Evolutionary conservation across 805 yeast species (phyloP).

Genomic region (Teunomyces tritomae): DNA sequence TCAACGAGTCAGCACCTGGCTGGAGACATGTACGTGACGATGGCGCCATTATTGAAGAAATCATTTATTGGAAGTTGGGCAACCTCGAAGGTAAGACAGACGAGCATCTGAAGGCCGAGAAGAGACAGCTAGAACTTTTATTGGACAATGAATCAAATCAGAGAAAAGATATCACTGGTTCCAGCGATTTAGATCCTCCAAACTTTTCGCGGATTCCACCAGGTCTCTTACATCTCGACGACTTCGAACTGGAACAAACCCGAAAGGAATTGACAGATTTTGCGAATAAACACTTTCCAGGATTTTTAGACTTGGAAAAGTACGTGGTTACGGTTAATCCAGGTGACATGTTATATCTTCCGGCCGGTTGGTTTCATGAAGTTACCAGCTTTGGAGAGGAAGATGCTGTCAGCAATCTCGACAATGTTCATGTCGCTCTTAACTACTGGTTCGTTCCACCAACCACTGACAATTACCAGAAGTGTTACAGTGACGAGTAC

Average conservation of each 20-base stretch:
- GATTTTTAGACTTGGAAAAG: constrained; percentile 40
- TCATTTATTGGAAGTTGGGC: constrained; percentile 42
- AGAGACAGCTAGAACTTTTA: constrained; percentile 4
- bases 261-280: constrained; percentile 28
- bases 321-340: constrained; percentile 50
- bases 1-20: constrained; percentile 52
- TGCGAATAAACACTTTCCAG: constrained; percentile 48
- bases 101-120: constrained; percentile 15
- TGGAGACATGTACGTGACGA: constrained; percentile 65
- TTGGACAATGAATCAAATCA: constrained; percentile 10
- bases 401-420: constrained; percentile 5
- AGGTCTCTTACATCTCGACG: constrained; percentile 56
- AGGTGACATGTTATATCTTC: constrained; percentile 68
- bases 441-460: constrained; percentile 81
- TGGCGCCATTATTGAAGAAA: constrained; percentile 55
- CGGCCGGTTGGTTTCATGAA: constrained; percentile 83
- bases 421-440: constrained; percentile 53
- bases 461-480: constrained; percentile 24
- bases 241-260: constrained; percentile 32
- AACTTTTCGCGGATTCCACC: constrained; percentile 69
- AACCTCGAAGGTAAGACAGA: constrained; percentile 15
- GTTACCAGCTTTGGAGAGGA: constrained; percentile 59
- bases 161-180: constrained; percentile 9
- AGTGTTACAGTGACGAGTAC: constrained; percentile 47
- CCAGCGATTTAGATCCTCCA: constrained; percentile 55